Base-by-base conservation (phyloP, 768 basidiomycete species). In the Panellus pusillus region DNA sequence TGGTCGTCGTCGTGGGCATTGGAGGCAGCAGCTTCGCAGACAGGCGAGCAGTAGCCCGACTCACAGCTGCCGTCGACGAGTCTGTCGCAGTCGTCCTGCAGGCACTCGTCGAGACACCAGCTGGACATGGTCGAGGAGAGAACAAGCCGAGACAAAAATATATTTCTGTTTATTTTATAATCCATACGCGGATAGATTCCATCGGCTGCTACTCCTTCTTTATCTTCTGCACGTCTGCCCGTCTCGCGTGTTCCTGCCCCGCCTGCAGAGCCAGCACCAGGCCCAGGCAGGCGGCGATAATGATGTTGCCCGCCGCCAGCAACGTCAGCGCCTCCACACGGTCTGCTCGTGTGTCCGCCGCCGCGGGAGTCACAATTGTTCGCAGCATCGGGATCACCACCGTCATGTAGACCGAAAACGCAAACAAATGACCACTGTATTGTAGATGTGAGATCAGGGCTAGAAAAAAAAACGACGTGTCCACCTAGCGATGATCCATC, bases 401-500 rank as follows among this genome's bases (percentile, higher is more conserved):
- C 2, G 87, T 80, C 46, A 92, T 63, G 77, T 97, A 98, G 24
- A 96, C 79, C 18, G 89, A 79, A 35, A 94, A 72, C 24, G 77
- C 81, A 55, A 91, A 91, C 15, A 94, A 68, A 87, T 92, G 47
- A 81, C 81, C 24, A 75, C 93, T 94, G 68, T 13, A 41, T 18
- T n/a, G 44, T 27, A 35, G n/a, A 11, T 1, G 5, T 8, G 14
- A 17, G 9, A 37, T 49, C 43, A 50, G 43, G 44, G 47, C 28
- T 55, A 52, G 38, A 27, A 47, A 47, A 55, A 50, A 28, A 35
- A 24, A 24, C 24, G 24, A 24, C 24, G 24, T 35, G 75, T 83
- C 62, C 61, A 94, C 94, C 91, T 54, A 96, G 70, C 61, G 84
- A 86, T 19, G 87, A 86, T 18, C 95, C 95, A 69, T 98, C 95